phyloP scores from a whole-genome alignment of 345 rosid species.

The Syzygium oleosum region DNA sequence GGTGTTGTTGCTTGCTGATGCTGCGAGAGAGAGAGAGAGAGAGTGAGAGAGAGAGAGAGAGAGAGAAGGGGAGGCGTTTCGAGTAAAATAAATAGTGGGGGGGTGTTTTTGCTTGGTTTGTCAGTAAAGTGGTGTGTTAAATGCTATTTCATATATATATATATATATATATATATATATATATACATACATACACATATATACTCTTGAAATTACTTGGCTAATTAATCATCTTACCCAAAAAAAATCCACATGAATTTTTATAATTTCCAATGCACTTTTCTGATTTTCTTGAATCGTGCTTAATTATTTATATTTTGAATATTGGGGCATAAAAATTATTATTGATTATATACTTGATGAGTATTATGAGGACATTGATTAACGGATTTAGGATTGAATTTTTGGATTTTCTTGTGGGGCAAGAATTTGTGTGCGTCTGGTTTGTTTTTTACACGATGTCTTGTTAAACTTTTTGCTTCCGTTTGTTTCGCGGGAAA shows the following conservation, averaged over 20 bases:
- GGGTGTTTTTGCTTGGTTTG: neutral
- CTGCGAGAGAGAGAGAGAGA: neutral
- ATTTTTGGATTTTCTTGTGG: neutral
- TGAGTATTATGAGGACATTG: neutral
- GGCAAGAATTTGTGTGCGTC: neutral
- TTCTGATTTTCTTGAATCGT: neutral
- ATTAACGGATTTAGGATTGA: neutral
- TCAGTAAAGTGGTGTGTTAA: neutral
- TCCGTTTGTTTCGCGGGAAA: neutral
- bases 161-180: no score
- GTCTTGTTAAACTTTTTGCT: accelerated
- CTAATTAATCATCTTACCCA: neutral
- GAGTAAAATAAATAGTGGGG: neutral
- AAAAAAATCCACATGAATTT: neutral
- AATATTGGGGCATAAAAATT: neutral
- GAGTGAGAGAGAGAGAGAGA: neutral
- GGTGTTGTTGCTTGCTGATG: neutral
- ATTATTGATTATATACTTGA: neutral
- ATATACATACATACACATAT: no score
- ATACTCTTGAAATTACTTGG: neutral
- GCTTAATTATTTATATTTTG: neutral
- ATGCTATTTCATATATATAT: neutral
- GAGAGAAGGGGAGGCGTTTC: neutral
- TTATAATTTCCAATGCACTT: neutral
- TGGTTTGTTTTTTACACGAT: accelerated